Evolutionary conservation across 768 basidiomycete genomes (phyloP).

Genomic region (Lyophyllum atratum): DNA sequence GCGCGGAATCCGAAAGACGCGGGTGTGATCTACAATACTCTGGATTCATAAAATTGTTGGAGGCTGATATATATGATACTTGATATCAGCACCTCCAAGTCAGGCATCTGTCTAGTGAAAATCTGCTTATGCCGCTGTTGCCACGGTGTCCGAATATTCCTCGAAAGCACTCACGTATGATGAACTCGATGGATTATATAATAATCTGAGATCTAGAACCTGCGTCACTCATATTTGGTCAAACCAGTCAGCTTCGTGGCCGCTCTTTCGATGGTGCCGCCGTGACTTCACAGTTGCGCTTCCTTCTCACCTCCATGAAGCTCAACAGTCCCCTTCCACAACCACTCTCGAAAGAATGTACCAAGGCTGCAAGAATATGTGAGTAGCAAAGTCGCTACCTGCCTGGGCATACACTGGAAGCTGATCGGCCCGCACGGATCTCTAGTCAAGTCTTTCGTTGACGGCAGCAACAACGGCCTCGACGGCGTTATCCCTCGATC

Average conservation of each 20-base stretch:
- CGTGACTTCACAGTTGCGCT: not conserved
- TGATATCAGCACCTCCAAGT: too few relatives aligned
- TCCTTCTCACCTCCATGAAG: constrained; percentile 36
- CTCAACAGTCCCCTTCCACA: constrained; percentile 52
- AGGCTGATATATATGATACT: too few relatives aligned
- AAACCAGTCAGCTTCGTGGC: not conserved
- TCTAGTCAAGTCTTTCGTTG: constrained; percentile 83
- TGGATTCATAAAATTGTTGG: too few relatives aligned
- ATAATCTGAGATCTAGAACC: not conserved
- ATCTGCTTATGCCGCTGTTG: too few relatives aligned
- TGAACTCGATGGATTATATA: constrained; percentile 1
- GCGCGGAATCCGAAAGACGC: not conserved
- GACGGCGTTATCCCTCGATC: constrained; percentile 67
- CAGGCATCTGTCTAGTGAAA: too few relatives aligned
- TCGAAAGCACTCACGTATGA: too few relatives aligned
- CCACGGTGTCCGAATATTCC: too few relatives aligned
- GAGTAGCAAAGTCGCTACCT: constrained; percentile 24
- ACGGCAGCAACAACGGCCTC: constrained; percentile 76
- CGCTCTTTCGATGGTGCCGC: not conserved
- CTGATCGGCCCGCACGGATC: not conserved
- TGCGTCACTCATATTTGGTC: not conserved
- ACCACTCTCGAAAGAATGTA: constrained; percentile 78
- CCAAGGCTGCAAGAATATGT: constrained; percentile 89
- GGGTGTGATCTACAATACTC: not conserved
- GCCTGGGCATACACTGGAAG: not conserved